Percentiles rank a stretch among this genome's conserved stretches.
Conservation (phyloP, 805 yeast species). For the Kodamaea jinghongensis region DNA sequence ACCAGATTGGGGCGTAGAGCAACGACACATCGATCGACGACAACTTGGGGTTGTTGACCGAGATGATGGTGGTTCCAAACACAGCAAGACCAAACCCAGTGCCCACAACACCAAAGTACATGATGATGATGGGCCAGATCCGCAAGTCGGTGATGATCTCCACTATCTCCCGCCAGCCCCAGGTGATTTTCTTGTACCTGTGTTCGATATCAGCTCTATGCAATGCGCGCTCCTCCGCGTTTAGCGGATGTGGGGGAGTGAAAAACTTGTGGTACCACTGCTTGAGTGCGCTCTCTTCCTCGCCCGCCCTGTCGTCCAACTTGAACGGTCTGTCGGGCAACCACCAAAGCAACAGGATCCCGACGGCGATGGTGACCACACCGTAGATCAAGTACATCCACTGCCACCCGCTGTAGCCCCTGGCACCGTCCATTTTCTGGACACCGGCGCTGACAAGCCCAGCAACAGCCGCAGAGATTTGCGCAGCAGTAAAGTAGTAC, state of each 20-base stretch:
- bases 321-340: constrained; percentile 71
- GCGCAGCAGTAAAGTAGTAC: constrained; percentile 89
- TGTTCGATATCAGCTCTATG: constrained; percentile 61
- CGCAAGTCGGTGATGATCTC: constrained; percentile 58
- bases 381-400: constrained; percentile 86
- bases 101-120: constrained; percentile 93
- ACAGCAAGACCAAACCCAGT: constrained; percentile 86
- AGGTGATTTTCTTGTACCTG: constrained; percentile 45
- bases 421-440: constrained; percentile 71
- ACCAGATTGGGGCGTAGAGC: constrained; percentile 87
- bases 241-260: constrained; percentile 48
- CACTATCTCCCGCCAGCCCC: constrained; percentile 61
- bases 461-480: constrained; percentile 84
- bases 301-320: neutral
- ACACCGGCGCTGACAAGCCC: constrained; percentile 87
- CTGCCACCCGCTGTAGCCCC: constrained; percentile 79
- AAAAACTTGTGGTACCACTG: constrained; percentile 23
- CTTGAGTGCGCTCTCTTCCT: constrained; percentile 14
- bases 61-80: constrained; percentile 76
- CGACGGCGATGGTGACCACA: constrained; percentile 59
- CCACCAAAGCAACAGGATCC: constrained; percentile 73
- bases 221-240: constrained; percentile 46
- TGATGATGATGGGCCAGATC: constrained; percentile 76
- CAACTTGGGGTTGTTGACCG: constrained; percentile 58
- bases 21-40: constrained; percentile 69